Conservation (phyloP, 495 filamentous ascomycete genomes). For the Staphylotrichum longicolle region DNA sequence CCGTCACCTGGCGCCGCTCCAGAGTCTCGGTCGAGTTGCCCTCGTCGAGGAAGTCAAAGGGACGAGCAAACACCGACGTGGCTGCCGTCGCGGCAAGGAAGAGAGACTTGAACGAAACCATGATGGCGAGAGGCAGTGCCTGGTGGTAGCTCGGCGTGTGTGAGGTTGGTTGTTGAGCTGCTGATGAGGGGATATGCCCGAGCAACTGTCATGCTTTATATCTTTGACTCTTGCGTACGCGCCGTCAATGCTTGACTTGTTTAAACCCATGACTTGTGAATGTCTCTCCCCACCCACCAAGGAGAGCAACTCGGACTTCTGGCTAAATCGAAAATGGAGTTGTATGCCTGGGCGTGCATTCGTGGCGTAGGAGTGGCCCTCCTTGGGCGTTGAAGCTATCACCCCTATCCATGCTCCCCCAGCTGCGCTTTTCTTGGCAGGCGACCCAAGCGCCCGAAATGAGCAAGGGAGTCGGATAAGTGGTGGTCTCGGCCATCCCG, state of each 20-base stretch:
- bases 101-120: slow-evolving; percentile 28
- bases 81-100: slow-evolving; percentile 17
- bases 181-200: not conserved
- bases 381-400: slow-evolving; percentile 7
- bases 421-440: slow-evolving; percentile 3
- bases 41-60: slow-evolving; percentile 21
- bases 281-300: not conserved
- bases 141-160: not conserved
- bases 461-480: slow-evolving; percentile 1
- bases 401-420: not conserved
- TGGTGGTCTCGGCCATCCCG: not conserved
- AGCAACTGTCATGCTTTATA: slow-evolving; percentile 5
- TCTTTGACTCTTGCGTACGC: not conserved
- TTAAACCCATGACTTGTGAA: not conserved
- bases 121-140: slow-evolving; percentile 5
- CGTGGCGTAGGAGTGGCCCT: not conserved
- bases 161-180: slow-evolving; percentile 3
- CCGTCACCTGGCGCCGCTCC: slow-evolving; percentile 11
- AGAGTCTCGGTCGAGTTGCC: slow-evolving; percentile 22
- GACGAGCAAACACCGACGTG: slow-evolving; percentile 14
- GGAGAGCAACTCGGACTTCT: not conserved
- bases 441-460: not conserved
- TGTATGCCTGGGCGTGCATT: not conserved
- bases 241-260: not conserved
- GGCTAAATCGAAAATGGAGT: slow-evolving; percentile 18